Conservation (phyloP, 352 stramenopile species). For the Globisporangium sylvaticum region DNA sequence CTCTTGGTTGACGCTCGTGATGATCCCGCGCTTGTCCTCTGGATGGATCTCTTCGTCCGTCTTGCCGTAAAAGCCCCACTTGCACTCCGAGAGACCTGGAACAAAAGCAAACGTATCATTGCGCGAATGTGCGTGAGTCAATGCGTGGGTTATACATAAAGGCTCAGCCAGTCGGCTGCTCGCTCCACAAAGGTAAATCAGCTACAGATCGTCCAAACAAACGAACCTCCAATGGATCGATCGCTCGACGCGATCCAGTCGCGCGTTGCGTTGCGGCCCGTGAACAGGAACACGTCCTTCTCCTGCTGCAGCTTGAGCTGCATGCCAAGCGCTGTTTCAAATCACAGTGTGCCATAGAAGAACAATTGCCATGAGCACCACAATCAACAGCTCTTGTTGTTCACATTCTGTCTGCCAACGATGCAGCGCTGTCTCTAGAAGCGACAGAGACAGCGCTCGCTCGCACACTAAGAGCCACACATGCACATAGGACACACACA, state of each 20-base stretch:
- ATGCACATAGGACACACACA: not conserved
- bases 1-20: constrained; percentile 45
- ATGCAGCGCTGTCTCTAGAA: not conserved
- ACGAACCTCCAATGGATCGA: constrained; percentile 69
- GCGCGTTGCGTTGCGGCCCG: constrained; percentile 36
- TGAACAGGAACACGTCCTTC: constrained; percentile 78
- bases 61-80: constrained; percentile 59
- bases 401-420: not conserved
- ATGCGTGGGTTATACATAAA: not conserved
- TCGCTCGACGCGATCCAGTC: constrained; percentile 78
- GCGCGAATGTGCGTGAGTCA: not conserved
- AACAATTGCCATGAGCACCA: not conserved
- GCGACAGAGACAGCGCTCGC: not conserved
- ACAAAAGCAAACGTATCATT: not conserved
- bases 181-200: not conserved
- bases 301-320: constrained; percentile 71
- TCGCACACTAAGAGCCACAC: not conserved
- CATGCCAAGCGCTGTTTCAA: constrained; percentile 53
- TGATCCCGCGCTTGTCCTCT: constrained; percentile 21
- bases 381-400: not conserved
- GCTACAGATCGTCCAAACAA: constrained; percentile 4
- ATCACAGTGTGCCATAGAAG: constrained; percentile 2
- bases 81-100: constrained; percentile 58
- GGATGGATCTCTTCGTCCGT: constrained; percentile 16
- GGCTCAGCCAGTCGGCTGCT: not conserved